A percentile compares a stretch with the other conserved stretches of the same genome.
These are phyloP conservation scores for Pinus tabuliformis DNA, from an alignment of 75 land plant species.

Conservation along the genomic window DNA sequence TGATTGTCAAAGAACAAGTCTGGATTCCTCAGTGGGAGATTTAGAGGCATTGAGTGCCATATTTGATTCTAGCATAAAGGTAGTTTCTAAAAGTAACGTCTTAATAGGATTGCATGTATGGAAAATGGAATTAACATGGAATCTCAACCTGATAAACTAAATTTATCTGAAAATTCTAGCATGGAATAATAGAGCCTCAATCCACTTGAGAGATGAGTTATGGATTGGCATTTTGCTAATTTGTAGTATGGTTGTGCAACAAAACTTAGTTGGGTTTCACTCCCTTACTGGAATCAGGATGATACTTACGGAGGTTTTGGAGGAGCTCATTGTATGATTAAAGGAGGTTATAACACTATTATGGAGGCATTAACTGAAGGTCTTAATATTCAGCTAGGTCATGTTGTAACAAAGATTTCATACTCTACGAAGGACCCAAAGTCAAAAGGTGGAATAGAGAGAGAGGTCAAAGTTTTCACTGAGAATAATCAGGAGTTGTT, in stretches of 20 bases:
- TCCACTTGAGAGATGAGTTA: conserved; percentile 85
- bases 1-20: background rate
- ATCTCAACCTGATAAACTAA: background rate
- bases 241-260: conserved; percentile 98
- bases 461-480: conserved; percentile 66
- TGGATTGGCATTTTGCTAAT: conserved; percentile 98
- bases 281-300: conserved; percentile 98
- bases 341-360: conserved; percentile 86
- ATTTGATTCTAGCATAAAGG: conserved; percentile 10
- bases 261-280: conserved; percentile 75
- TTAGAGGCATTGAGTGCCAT: background rate
- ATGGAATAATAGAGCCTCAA: conserved; percentile 37
- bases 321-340: conserved; percentile 98
- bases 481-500: conserved; percentile 57
- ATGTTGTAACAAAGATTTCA: conserved; percentile 63
- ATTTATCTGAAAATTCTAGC: background rate
- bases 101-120: background rate
- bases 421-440: conserved; percentile 27
- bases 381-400: conserved; percentile 54
- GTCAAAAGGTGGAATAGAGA: conserved; percentile 9
- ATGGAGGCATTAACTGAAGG: conserved; percentile 75
- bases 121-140: conserved; percentile 10
- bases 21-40: conserved; percentile 3
- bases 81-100: conserved; percentile 5
- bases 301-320: conserved; percentile 99